phyloP scores from a whole-genome alignment of 345 rosid genomes.

The Lumnitzera racemosa region DNA sequence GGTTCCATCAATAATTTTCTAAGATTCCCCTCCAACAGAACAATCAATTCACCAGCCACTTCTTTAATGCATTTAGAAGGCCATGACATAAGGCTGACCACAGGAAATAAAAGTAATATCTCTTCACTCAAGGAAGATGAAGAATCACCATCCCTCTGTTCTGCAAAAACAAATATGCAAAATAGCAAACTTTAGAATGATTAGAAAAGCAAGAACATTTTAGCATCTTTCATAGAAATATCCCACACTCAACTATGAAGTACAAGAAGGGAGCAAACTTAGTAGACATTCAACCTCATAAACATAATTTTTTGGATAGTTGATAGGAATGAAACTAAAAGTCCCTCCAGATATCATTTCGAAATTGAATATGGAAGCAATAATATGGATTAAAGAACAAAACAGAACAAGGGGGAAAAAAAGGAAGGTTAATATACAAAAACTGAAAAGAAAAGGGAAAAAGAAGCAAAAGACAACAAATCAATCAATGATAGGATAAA shows the following conservation, averaged over 20 bases:
- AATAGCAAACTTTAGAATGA: neutral
- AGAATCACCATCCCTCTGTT: slow-evolving; percentile 20
- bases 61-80: slow-evolving; percentile 74
- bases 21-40: slow-evolving; percentile 50
- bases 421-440: neutral
- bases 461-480: neutral
- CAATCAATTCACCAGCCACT: slow-evolving; percentile 63
- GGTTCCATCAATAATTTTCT: slow-evolving; percentile 38
- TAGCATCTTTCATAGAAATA: too few species aligned
- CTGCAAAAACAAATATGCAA: slow-evolving; percentile 28
- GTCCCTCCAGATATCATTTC: too few species aligned
- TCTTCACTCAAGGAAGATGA: slow-evolving; percentile 41
- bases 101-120: slow-evolving; percentile 65
- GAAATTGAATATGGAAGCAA: too few species aligned
- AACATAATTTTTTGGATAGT: too few species aligned
- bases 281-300: too few species aligned
- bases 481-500: neutral
- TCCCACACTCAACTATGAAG: too few species aligned
- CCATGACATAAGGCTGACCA: slow-evolving; percentile 63
- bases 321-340: too few species aligned
- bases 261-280: too few species aligned
- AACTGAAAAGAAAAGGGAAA: neutral
- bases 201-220: neutral
- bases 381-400: too few species aligned
- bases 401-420: too few species aligned